These are phyloP conservation scores for Tripterygium wilfordii DNA, from an alignment of 177 flowering plant genomes.

Conservation along the genomic window DNA sequence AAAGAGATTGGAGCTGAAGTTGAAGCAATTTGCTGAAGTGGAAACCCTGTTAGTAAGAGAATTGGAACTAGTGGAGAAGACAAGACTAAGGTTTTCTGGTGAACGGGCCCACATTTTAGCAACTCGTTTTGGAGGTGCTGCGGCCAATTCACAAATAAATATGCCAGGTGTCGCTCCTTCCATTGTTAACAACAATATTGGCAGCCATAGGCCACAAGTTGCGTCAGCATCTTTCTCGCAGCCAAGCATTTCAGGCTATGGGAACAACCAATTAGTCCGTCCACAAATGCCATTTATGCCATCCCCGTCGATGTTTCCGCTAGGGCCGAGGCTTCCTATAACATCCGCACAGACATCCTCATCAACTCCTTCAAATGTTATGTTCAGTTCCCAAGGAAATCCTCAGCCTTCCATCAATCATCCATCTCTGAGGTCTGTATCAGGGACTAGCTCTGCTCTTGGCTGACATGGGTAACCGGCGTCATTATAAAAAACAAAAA, in stretches of 20 bases:
- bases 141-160: conserved; percentile 25
- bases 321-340: conserved; percentile 74
- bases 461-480: no score
- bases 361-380: conserved; percentile 35
- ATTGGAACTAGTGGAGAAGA: conserved; percentile 82
- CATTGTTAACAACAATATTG: conserved; percentile 24
- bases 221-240: conserved; percentile 50
- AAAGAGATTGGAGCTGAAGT: conserved; percentile 82
- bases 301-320: conserved; percentile 56
- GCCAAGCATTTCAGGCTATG: conserved; percentile 48
- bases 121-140: conserved; percentile 44
- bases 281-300: conserved; percentile 73
- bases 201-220: conserved; percentile 46
- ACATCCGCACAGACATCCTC: conserved; percentile 65
- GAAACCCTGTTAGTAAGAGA: conserved; percentile 82
- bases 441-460: conserved; percentile 64
- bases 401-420: conserved; percentile 41
- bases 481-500: no score
- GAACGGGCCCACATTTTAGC: conserved; percentile 62
- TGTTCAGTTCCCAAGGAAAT: conserved; percentile 43
- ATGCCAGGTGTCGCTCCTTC: conserved; percentile 28
- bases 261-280: conserved; percentile 46
- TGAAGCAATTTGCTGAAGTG: conserved; percentile 94
- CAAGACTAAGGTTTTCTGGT: conserved; percentile 67
- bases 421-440: conserved; percentile 59